Evolutionary conservation across 805 yeast genomes (phyloP), one percentile per base, ranked within the genome.

Genomic region (Saturnispora sekii): DNA sequence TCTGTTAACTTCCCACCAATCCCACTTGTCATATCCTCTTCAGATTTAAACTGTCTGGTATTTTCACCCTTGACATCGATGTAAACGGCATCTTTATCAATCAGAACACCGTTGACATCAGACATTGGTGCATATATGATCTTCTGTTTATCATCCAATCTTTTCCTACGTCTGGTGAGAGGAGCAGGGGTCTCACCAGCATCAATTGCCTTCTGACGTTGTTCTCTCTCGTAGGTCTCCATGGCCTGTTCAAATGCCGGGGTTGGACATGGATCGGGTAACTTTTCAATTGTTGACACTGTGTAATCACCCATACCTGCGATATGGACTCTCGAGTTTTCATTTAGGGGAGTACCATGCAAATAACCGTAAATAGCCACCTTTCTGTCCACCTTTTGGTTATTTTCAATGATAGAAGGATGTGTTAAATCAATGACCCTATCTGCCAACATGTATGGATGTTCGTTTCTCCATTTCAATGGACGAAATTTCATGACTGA

Each of bases 221-320:
- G 75, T 57, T 85, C 94, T 57, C 90, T 69, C 65, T 84, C 93
- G 34, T 73, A 59, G 34, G 87, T 96, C 51, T 85, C 95, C 33
- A 87, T 67, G 55, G 76, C 82, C 61, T 88, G 95, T 61, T 88
- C 94, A 53, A 72, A 87, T 57, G 76, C 84, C 2, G 99, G 99
- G 0, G 98, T 90, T 29, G 99, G 98, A 61, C 98, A 94, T 15
- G 99, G 99, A 68, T 93, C 99, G 3, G 97, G 97, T 44, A 93
- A 70, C 55, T 86, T 84, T 63, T 93, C 97, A 15, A 87, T 80
- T 10, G 77, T 73, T 12, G 80, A 70, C 10, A 87, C 81, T 1
- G 80, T 69, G 53, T 79, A 76, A 59, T 93, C 99, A 48, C 98
- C 99, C 3, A 88, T 83, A 54, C 99, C 99, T 2, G 97, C 94